Evolutionary conservation across 1,284 basidiomycete genomes (phyloP), one percentile per base, ranked within the genome.

Genomic region (Mycosarcoma mackinlayi): DNA sequence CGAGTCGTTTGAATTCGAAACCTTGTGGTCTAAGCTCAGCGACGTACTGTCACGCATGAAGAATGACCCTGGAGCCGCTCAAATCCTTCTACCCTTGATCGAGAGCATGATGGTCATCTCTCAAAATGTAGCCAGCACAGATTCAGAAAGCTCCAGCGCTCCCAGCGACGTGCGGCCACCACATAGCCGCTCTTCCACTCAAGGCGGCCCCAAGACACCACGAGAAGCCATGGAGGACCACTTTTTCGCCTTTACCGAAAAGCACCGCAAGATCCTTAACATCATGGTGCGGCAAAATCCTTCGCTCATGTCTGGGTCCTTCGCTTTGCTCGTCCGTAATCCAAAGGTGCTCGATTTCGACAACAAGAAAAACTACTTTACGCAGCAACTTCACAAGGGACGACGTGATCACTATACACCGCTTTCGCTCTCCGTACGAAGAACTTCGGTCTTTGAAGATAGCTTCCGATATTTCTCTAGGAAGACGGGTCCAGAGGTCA

Each of bases 341-440:
- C 91, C 96, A 46, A 90, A 93, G 40, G 94, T 98, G 23, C 88
- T 99, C 61, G 96, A 98, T 86, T 99, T 99, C 83, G 96, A 98
- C 86, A 98, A 98, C 89, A 98, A 98, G 86, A 89, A 96, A 52
- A 96, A 94, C 80, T 98, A 95, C 86, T 98, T 98, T 86, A 91
- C 89, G 69, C 95, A 98, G 84, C 94, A 98, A 83, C 87, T 98
- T 16, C 94, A 96, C 83, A 90, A 92, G 51, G 91, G 74, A 6
- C 73, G 88, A 33, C 88, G 92, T 24, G 92, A 93, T 75, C 91
- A 93, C 72, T 89, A 93, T 65, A 86, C 88, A 28, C 91, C 92
- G 0, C 86, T 99, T 40, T 92, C 94, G 79, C 86, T 99, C 70
- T 96, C 94, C 71, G 91, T 99, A 41, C 91, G 96, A 25, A 87